A percentile compares a stretch with the other conserved stretches of the same genome.
Conservation (phyloP, 2,329 filamentous ascomycete genomes). For the Fonsecaea pedrosoi region DNA sequence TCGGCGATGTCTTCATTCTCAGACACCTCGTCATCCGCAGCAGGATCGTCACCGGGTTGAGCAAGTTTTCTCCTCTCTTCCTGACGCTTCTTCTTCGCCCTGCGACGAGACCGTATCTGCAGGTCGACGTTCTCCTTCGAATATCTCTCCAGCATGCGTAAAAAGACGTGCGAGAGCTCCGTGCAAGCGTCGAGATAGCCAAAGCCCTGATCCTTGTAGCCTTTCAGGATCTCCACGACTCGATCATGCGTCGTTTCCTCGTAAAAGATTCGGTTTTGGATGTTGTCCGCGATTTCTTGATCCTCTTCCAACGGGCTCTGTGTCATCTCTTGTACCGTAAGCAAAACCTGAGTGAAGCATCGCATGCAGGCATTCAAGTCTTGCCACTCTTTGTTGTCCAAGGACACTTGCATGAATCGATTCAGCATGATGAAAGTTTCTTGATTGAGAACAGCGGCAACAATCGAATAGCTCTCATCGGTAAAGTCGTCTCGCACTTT, state of each 20-base stretch:
- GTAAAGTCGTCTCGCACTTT: conserved; percentile 61
- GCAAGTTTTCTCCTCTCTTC: conserved; percentile 56
- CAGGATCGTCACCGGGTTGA: conserved; percentile 53
- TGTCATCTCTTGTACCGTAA: conserved; percentile 92
- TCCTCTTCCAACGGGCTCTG: conserved; percentile 87
- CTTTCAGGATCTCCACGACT: conserved; percentile 77
- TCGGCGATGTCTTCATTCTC: conserved; percentile 76
- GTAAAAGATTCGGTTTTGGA: conserved; percentile 96
- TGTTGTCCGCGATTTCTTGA: conserved; percentile 97
- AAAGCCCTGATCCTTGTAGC: conserved; percentile 93
- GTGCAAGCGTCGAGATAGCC: conserved; percentile 92
- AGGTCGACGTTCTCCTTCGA: conserved; percentile 94
- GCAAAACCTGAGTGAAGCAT: conserved; percentile 91
- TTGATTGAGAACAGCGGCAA: conserved; percentile 89
- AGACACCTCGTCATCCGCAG: conserved; percentile 63
- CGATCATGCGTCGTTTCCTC: conserved; percentile 93
- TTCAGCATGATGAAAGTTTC: conserved; percentile 92
- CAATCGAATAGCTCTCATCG: conserved; percentile 79
- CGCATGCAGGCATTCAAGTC: conserved; percentile 87
- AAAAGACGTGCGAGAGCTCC: conserved; percentile 87
- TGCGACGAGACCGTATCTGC: conserved; percentile 83
- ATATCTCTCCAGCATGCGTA: conserved; percentile 89
- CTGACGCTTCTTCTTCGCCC: conserved; percentile 75
- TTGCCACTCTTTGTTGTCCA: conserved; percentile 85
- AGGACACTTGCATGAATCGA: conserved; percentile 76